Base-by-base conservation (phyloP, 1,139 yeast species). In the Yamadazyma songkhlaensis region DNA sequence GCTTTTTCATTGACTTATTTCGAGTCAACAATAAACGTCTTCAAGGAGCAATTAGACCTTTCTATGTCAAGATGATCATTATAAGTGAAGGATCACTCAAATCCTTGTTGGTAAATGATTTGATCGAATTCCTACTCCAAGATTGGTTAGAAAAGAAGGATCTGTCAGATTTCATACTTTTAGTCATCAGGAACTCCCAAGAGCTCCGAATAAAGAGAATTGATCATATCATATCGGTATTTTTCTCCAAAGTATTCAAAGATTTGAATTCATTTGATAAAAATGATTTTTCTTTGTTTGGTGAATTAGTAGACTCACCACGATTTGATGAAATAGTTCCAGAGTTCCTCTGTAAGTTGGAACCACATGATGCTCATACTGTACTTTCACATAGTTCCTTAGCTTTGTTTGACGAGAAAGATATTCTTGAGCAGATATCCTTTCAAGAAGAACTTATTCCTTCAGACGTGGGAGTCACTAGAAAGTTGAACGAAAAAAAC, bases 61-160 rank as follows among this genome's bases (percentile, higher is more conserved):
- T 29, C 4, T 36, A 36, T 12, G 23, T 32, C 3, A 7, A 22
- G 9, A 10, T 36, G 24, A 31, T 36, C 3, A 10, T 9, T n/a
- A 12, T 7, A 5, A 26, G 29, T 13, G 14, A 11, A 4, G 35
- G 28, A 8, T 23, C 25, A 12, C 4, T 37, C 2, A 28, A 22
- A 8, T 13, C 27, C 2, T 25, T 30, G 9, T 31, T 37, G 5
- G 21, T 34, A 14, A 37, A 33, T 30, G 40, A 37, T 23, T 23
- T 37, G 24, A 4, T 30, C 2, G 35, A 31, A 9, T 20, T 20
- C 12, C 23, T 29, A 20, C n/a, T 10, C 20, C 29, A 26, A n/a
- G 28, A 25, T 14, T 24, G 11, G 20, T 17, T 17, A 17, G 20
- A 17, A 17, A 17, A 17, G 6, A 17, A 17, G 6, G 20, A 17